A percentile compares a stretch with the other conserved stretches of the same genome.
These are phyloP conservation scores for Martensiomyces pterosporus DNA, from an alignment of 192 early-diverging fungal genomes.

Conservation along the genomic window DNA sequence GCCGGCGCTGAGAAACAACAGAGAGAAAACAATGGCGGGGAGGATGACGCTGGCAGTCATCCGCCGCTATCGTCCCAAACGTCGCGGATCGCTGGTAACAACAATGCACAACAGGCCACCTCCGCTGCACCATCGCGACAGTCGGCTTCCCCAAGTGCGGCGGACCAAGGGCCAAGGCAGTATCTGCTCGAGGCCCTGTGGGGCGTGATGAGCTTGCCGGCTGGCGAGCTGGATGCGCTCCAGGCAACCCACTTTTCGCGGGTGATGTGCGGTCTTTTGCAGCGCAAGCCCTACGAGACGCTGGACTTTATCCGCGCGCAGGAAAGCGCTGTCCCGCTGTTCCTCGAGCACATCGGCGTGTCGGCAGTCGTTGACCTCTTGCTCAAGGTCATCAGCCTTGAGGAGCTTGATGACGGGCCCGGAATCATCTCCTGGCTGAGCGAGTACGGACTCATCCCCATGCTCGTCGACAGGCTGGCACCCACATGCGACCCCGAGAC, in stretches of 20 bases:
- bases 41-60: constrained; percentile 6
- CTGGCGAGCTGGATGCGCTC: constrained; percentile 67
- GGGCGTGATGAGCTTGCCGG: constrained; percentile 71
- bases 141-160: neutral
- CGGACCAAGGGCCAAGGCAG: constrained; percentile 16
- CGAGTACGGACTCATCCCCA: constrained; percentile 70
- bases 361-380: constrained; percentile 88
- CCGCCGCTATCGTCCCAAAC: constrained; percentile 5
- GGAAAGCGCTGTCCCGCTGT: constrained; percentile 66
- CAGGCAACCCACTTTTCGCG: constrained; percentile 91
- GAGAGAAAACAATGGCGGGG: neutral
- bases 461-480: constrained; percentile 74
- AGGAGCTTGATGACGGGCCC: constrained; percentile 80
- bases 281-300: constrained; percentile 90
- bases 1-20: neutral
- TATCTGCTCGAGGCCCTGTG: constrained; percentile 79
- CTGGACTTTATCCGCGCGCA: constrained; percentile 78
- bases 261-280: constrained; percentile 80
- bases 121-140: neutral
- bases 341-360: constrained; percentile 80
- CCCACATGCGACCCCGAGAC: constrained; percentile 76
- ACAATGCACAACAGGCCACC: no score
- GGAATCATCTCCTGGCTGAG: constrained; percentile 92
- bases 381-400: constrained; percentile 88
- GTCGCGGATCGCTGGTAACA: no score